A percentile compares a stretch with the other conserved stretches of the same genome.
Conservation (phyloP, 495 filamentous ascomycete species). For the Durotheca rogersii region DNA sequence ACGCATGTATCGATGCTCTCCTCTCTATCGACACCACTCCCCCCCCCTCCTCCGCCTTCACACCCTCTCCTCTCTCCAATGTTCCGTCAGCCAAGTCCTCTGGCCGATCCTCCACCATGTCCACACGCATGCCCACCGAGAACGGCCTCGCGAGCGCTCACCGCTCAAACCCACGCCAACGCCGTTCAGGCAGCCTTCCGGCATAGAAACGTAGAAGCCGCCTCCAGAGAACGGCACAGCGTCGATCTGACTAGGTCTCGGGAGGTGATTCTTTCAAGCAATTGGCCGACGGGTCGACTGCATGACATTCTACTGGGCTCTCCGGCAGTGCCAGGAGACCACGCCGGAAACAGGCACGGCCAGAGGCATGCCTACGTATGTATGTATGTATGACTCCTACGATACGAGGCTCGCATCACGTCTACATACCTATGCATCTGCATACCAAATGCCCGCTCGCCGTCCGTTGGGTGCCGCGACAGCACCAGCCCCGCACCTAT, state of each 20-base stretch:
- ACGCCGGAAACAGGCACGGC: conserved; percentile 1
- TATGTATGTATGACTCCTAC: conserved; percentile 22
- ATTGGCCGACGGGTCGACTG: no score
- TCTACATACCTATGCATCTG: neutral
- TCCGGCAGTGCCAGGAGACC: no score
- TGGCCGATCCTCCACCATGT: conserved; percentile 25
- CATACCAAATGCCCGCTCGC: no score
- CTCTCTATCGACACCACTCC: no score
- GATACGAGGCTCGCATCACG: conserved; percentile 11
- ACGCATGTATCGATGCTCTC: no score
- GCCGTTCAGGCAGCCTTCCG: conserved; percentile 13
- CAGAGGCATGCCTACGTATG: conserved; percentile 4
- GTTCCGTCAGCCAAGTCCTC: no score
- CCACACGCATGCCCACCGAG: conserved; percentile 21
- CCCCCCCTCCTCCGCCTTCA: neutral
- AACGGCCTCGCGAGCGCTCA: conserved; percentile 29
- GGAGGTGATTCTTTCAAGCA: conserved; percentile 17
- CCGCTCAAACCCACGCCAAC: conserved; percentile 23
- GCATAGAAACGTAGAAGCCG: conserved; percentile 21
- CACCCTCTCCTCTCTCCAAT: neutral
- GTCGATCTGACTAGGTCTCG: conserved; percentile 21
- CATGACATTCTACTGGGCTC: no score
- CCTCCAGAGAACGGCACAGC: conserved; percentile 13
- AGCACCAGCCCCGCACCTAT: conserved; percentile 9
- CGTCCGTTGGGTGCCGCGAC: no score